Evolutionary conservation across 495 filamentous ascomycete genomes (phyloP).

Genomic region (Immersiella caudata): DNA sequence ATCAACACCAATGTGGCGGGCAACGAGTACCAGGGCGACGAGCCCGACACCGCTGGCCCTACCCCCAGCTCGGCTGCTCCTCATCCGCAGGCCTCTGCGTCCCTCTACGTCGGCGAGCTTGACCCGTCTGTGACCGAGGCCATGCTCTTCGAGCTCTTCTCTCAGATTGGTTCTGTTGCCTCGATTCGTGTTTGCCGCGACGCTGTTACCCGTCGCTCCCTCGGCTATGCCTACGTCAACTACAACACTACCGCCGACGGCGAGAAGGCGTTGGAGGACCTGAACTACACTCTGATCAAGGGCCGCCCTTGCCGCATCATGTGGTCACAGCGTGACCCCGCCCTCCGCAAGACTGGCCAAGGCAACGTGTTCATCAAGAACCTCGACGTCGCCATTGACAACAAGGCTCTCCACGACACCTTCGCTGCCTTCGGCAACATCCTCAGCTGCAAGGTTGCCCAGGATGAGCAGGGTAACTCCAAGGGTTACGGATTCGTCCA

Average conservation of each 20-base stretch:
- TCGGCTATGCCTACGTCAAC: constrained; percentile 99
- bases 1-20: constrained; percentile 67
- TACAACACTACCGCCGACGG: constrained; percentile 97
- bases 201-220: constrained; percentile 96
- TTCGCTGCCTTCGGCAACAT: constrained; percentile 99
- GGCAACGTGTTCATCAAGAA: constrained; percentile 99
- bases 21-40: constrained; percentile 53
- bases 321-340: constrained; percentile 99
- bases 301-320: constrained; percentile 99
- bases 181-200: constrained; percentile 99
- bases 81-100: constrained; percentile 85
- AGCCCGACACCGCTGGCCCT: constrained; percentile 60
- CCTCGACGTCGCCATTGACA: constrained; percentile 96
- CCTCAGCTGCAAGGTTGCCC: constrained; percentile 98
- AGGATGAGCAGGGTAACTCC: constrained; percentile 93
- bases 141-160: constrained; percentile 99
- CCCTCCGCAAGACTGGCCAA: constrained; percentile 98
- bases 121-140: constrained; percentile 97
- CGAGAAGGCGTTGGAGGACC: constrained; percentile 96
- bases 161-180: constrained; percentile 96
- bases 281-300: constrained; percentile 99
- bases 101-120: constrained; percentile 98
- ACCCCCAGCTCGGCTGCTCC: constrained; percentile 74
- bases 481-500: constrained; percentile 99
- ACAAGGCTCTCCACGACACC: constrained; percentile 99